A percentile compares a stretch with the other conserved stretches of the same genome.
These are phyloP conservation scores for Mimosa pudica DNA, from an alignment of 306 rosid genomes.

Conservation along the genomic window DNA sequence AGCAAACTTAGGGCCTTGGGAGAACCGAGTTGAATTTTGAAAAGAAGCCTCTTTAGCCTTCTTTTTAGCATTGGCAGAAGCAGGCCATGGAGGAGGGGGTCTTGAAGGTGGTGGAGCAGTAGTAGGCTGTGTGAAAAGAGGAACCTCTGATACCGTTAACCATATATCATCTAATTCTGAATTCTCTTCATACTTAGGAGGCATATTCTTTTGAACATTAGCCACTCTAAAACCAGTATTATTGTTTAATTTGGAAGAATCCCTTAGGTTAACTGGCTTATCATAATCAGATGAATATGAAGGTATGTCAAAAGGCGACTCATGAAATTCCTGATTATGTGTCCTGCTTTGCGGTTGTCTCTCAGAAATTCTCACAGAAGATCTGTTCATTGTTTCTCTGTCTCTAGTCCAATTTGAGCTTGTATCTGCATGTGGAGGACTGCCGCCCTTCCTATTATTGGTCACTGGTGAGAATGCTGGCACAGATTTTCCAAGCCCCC, in stretches of 20 bases:
- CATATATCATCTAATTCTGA: conserved; percentile 66
- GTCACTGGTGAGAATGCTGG: conserved; percentile 75
- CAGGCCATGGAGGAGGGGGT: conserved; percentile 97
- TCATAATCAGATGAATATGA: conserved; percentile 58
- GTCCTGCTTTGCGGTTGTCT: conserved; percentile 57
- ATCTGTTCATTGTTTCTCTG: conserved; percentile 58
- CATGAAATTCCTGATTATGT: conserved; percentile 59
- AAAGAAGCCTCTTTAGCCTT: conserved; percentile 60
- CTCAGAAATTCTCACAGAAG: conserved; percentile 61
- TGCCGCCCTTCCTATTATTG: conserved; percentile 60
- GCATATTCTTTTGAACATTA: conserved; percentile 52
- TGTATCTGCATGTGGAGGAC: conserved; percentile 52
- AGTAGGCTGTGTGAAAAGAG: conserved; percentile 92
- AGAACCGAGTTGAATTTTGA: conserved; percentile 54
- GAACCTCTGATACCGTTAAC: conserved; percentile 94
- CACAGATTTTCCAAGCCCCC: conserved; percentile 77
- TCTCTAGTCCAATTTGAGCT: conserved; percentile 49
- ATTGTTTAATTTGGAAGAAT: conserved; percentile 68
- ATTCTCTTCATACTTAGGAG: conserved; percentile 68
- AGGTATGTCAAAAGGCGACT: conserved; percentile 62
- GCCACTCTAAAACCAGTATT: conserved; percentile 47
- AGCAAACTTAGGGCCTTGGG: conserved; percentile 58
- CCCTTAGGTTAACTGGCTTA: conserved; percentile 59
- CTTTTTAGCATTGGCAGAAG: conserved; percentile 58
- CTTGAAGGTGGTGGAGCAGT: conserved; percentile 97